phyloP scores from a whole-genome alignment of 768 basidiomycete genomes.

The Amanita phalloides region DNA sequence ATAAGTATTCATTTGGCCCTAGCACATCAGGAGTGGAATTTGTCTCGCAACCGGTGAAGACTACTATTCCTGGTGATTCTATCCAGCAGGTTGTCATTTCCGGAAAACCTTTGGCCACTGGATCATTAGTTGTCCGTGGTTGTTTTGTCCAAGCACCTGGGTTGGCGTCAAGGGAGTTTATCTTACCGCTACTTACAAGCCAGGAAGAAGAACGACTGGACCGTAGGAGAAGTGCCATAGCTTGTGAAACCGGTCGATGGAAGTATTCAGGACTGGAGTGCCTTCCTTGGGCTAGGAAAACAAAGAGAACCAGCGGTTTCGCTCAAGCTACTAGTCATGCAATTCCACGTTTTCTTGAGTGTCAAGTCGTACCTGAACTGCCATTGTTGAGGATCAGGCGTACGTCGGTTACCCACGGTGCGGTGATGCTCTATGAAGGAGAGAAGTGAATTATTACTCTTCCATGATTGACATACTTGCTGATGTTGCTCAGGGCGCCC shows the following conservation, averaged over 20 bases:
- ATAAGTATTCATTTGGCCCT: slow-evolving; percentile 5
- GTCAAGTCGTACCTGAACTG: slow-evolving; percentile 76
- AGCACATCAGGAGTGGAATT: slow-evolving; percentile 81
- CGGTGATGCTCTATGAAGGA: slow-evolving; percentile 91
- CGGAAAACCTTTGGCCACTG: slow-evolving; percentile 55
- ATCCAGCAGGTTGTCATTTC: slow-evolving; percentile 64
- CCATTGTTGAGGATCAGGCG: slow-evolving; percentile 80
- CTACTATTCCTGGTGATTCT: slow-evolving; percentile 64
- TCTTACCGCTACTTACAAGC: slow-evolving; percentile 62
- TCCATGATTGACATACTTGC: neutral
- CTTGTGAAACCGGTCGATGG: slow-evolving; percentile 56
- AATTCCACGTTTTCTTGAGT: slow-evolving; percentile 55
- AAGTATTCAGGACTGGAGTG: slow-evolving; percentile 72
- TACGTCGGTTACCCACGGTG: slow-evolving; percentile 87
- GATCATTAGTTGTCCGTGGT: slow-evolving; percentile 64
- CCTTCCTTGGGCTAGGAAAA: slow-evolving; percentile 45
- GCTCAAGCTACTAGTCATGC: slow-evolving; percentile 10
- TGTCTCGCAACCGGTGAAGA: slow-evolving; percentile 49
- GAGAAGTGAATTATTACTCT: slow-evolving; percentile 48
- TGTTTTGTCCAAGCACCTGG: slow-evolving; percentile 71
- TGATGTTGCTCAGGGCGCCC: slow-evolving; percentile 43
- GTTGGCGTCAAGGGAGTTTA: slow-evolving; percentile 58
- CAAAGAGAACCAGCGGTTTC: slow-evolving; percentile 26
- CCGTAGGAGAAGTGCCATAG: slow-evolving; percentile 45
- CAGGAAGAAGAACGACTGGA: slow-evolving; percentile 57